Evolutionary conservation across 2,329 filamentous ascomycete genomes (phyloP).

Genomic region (Phoma sp.): DNA sequence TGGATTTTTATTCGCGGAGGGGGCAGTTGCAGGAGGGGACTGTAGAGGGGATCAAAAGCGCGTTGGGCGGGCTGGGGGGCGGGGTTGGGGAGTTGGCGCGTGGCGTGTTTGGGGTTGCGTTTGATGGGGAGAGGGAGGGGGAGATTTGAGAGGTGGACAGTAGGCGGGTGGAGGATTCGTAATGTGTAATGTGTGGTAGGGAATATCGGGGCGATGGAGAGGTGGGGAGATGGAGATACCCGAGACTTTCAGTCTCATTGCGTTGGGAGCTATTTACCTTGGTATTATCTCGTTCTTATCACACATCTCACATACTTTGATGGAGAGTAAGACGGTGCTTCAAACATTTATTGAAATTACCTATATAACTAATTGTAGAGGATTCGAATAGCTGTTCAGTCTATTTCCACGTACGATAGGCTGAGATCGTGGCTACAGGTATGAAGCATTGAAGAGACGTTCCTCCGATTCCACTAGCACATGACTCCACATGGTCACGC

Average conservation of each 20-base stretch:
- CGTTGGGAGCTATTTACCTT: neutral
- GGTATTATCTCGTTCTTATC: neutral
- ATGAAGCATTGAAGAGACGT: no score
- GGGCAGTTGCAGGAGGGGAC: slow-evolving; percentile 64
- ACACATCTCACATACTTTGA: neutral
- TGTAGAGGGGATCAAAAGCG: slow-evolving; percentile 62
- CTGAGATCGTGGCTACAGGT: no score
- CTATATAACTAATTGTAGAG: no score
- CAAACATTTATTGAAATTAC: no score
- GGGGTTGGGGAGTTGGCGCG: slow-evolving; percentile 61
- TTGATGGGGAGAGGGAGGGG: slow-evolving; percentile 33
- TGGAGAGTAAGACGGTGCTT: no score
- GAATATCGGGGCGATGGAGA: neutral
- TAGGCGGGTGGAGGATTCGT: neutral
- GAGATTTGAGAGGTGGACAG: neutral
- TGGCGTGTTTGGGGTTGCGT: slow-evolving; percentile 55
- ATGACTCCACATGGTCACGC: no score
- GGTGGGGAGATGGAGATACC: neutral
- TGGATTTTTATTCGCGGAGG: slow-evolving; percentile 77
- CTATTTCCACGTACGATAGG: no score
- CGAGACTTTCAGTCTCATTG: neutral
- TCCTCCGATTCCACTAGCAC: no score
- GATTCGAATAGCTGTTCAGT: no score
- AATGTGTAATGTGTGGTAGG: slow-evolving; percentile 3
- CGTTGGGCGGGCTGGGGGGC: slow-evolving; percentile 58